Evolutionary conservation across 2,329 filamentous ascomycete species (phyloP).

Genomic region (Epichloe glyceriae): DNA sequence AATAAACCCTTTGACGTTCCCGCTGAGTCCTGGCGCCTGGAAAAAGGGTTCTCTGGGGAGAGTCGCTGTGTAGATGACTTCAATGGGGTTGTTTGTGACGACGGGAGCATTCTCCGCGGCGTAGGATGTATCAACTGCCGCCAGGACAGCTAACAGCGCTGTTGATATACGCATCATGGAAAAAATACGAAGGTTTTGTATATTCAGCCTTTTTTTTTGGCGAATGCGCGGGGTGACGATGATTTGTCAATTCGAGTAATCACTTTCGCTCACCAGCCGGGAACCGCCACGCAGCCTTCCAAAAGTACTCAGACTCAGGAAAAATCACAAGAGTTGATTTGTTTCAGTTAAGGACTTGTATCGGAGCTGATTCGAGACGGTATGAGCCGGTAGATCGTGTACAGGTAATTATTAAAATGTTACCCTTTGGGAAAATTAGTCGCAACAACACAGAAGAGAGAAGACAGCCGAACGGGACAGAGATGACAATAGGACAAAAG

Average conservation of each 20-base stretch:
- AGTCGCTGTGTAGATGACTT: constrained; percentile 39
- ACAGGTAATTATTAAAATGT: too few relatives aligned
- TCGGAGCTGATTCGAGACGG: too few relatives aligned
- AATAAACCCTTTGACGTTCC: constrained; percentile 36
- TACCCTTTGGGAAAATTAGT: too few relatives aligned
- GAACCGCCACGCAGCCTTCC: too few relatives aligned
- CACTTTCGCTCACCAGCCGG: too few relatives aligned
- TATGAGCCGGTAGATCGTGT: too few relatives aligned
- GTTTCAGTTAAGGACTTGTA: too few relatives aligned
- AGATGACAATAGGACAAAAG: neutral
- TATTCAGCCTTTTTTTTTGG: neutral
- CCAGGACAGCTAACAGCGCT: neutral
- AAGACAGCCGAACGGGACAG: neutral
- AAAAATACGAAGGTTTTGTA: neutral
- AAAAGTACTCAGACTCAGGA: too few relatives aligned
- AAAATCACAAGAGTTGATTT: too few relatives aligned
- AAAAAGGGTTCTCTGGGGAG: constrained; percentile 42
- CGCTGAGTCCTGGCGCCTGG: constrained; percentile 30
- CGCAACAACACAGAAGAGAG: neutral
- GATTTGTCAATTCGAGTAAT: too few relatives aligned
- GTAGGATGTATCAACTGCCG: neutral
- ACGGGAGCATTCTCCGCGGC: constrained; percentile 32
- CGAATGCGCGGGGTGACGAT: too few relatives aligned
- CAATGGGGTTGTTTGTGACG: constrained; percentile 40
- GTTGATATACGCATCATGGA: neutral